Evolutionary conservation across 1,284 basidiomycete genomes (phyloP), one percentile per base, ranked within the genome.

Genomic region (Fomitopsis pinicola): DNA sequence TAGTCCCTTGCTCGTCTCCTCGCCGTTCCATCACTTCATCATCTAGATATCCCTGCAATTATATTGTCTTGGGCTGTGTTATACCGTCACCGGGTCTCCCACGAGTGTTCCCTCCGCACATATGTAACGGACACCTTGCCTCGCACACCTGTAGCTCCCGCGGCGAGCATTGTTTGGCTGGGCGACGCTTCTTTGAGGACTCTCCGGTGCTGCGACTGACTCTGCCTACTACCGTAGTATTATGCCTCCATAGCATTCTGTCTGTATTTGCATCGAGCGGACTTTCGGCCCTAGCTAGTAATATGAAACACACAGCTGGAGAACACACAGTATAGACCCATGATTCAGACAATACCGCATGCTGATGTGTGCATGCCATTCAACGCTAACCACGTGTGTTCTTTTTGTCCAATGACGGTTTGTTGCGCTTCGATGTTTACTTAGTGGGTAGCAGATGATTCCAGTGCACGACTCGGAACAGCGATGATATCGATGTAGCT

Each of bases 1-100:
- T 63, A 33, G 30, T 17, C 14, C 30, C 33, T 42, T 60, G 58
- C 46, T 58, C 45, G 58, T 55, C 17, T 19, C 14, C 44, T 38
- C 45, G 35, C 48, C 55, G 35, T 28, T 59, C 14, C 28, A 57
- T 62, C 55, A 63, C 54, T 46, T 57, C 62, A 61, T 59, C 62
- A 63, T 63, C 56, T 63, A 63, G 62, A 63, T 63, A 63, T 63
- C 62, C 59, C 59, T 61, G 62, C 62, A 63, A 63, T 63, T 63
- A 63, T 57, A 56, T 63, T 63, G 62, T 61, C 40, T 56, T 56
- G 62, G 62, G 61, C 58, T 60, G 55, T 54, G 15, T 22, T 45
- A 19, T 59, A 38, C 53, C 35, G 19, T 44, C 59, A 30, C 36
- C 36, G 42, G 28, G 59, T 42, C 54, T 54, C 12, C 38, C 48